phyloP scores from a whole-genome alignment of 2,329 filamentous ascomycete genomes.

The Tolypocladium sp. region DNA sequence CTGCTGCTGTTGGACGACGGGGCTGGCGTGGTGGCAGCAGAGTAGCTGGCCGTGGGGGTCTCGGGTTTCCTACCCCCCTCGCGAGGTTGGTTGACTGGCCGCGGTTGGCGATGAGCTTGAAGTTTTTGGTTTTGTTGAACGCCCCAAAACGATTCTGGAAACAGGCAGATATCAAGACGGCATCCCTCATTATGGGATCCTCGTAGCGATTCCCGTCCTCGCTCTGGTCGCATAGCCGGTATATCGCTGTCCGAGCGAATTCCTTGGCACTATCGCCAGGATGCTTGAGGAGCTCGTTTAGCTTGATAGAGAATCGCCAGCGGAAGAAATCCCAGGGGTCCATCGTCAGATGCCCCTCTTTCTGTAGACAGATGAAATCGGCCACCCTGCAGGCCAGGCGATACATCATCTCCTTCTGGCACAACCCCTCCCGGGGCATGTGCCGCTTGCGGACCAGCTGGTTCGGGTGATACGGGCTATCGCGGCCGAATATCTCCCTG shows the following conservation, averaged over 20 bases:
- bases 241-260: conserved; percentile 8
- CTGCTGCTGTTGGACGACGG: background rate
- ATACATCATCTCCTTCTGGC: conserved; percentile 25
- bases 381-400: conserved; percentile 22
- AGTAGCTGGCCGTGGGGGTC: background rate
- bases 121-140: conserved; percentile 11
- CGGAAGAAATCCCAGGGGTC: conserved; percentile 27
- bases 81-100: background rate
- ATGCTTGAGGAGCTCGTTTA: conserved; percentile 3
- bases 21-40: background rate
- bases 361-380: conserved; percentile 17
- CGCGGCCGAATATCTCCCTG: conserved; percentile 21
- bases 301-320: conserved; percentile 19
- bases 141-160: conserved; percentile 6
- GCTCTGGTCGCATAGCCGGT: conserved; percentile 7
- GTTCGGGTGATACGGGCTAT: conserved; percentile 23
- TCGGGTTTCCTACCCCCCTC: background rate
- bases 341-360: conserved; percentile 19
- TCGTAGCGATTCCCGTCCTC: conserved; percentile 4
- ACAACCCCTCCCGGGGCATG: conserved; percentile 20
- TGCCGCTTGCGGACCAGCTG: conserved; percentile 23
- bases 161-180: conserved; percentile 16
- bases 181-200: conserved; percentile 18
- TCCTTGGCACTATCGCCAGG: conserved; percentile 4
- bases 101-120: background rate